These are phyloP conservation scores for Cyclotella choctawhatcheeana DNA, from an alignment of 108 stramenopile species.

Conservation along the genomic window DNA sequence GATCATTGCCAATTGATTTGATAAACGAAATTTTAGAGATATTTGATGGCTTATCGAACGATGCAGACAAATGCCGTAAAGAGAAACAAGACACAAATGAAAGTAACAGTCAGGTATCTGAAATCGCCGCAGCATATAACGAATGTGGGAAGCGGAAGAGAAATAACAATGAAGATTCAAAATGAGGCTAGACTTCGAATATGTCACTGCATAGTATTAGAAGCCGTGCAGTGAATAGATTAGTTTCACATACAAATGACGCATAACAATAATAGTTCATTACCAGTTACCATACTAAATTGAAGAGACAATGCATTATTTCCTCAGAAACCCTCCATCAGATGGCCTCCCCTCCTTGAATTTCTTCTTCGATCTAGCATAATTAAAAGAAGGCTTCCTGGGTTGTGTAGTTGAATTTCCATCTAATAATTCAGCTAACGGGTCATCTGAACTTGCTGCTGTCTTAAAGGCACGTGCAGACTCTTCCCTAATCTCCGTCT, in stretches of 20 bases:
- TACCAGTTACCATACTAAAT: neutral
- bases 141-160: neutral
- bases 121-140: neutral
- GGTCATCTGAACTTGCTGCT: conserved; percentile 45
- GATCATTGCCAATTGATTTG: conserved; percentile 5
- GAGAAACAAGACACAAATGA: neutral
- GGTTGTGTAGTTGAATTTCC: conserved; percentile 25
- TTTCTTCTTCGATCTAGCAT: neutral
- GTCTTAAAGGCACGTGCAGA: conserved; percentile 59
- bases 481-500: conserved; percentile 65
- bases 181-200: too few relatives aligned
- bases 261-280: too few relatives aligned
- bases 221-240: too few relatives aligned
- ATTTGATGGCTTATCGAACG: conserved; percentile 13
- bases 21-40: conserved; percentile 20
- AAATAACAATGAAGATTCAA: neutral
- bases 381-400: neutral
- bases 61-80: neutral
- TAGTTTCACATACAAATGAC: neutral
- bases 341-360: neutral
- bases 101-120: neutral
- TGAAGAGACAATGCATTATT: neutral
- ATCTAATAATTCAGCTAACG: conserved; percentile 52
- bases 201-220: too few relatives aligned
- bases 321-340: neutral